Conservation (phyloP, 2,329 filamentous ascomycete genomes). For the Diaporthe destruens region DNA sequence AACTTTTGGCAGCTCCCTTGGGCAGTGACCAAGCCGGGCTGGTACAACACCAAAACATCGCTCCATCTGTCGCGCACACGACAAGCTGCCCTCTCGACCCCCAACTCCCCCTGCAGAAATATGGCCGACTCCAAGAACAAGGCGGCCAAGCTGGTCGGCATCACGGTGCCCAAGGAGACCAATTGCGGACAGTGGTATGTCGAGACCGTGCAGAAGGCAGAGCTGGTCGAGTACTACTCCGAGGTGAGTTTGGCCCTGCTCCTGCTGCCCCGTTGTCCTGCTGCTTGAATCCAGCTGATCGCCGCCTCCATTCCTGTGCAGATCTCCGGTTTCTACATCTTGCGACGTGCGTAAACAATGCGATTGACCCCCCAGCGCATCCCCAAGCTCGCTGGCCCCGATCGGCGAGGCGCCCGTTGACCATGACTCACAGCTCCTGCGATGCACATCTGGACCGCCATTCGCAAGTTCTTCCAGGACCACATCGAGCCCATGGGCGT, state of each 20-base stretch:
- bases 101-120: not conserved
- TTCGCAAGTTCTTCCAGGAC: slow-evolving; percentile 75
- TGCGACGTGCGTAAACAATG: slow-evolving; percentile 63
- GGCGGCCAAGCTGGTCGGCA: slow-evolving; percentile 31
- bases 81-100: not conserved
- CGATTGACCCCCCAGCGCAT: not conserved
- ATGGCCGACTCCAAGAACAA: slow-evolving; percentile 31
- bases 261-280: not conserved
- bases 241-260: slow-evolving; percentile 47
- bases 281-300: slow-evolving; percentile 3
- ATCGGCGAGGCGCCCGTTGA: slow-evolving; percentile 52
- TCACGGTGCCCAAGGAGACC: slow-evolving; percentile 52
- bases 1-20: slow-evolving; percentile 35
- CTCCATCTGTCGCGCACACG: not conserved
- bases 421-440: slow-evolving; percentile 31
- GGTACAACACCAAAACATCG: slow-evolving; percentile 18
- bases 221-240: slow-evolving; percentile 95
- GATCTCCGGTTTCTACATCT: slow-evolving; percentile 96
- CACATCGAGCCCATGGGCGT: slow-evolving; percentile 93
- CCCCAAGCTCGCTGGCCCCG: slow-evolving; percentile 51
- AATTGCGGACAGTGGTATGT: slow-evolving; percentile 80
- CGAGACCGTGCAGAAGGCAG: slow-evolving; percentile 95
- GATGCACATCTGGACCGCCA: slow-evolving; percentile 76
- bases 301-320: slow-evolving; percentile 56
- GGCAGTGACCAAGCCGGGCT: slow-evolving; percentile 6